Evolutionary conservation across 129 eudicot genomes (phyloP).

Genomic region (Scalesia atractyloides): DNA sequence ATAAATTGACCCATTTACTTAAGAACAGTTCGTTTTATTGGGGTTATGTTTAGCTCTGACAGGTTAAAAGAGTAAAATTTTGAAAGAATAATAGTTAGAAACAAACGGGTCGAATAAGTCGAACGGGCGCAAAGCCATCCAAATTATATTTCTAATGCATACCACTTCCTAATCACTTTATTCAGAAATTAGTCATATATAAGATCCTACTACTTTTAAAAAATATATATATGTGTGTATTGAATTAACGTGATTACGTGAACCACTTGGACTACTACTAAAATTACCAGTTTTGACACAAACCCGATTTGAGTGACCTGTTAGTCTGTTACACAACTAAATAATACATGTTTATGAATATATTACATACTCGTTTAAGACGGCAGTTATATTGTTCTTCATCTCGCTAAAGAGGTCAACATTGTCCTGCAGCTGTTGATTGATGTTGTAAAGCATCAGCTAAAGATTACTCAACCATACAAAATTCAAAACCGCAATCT

Average conservation of each 20-base stretch:
- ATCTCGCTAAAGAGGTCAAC: constrained; percentile 63
- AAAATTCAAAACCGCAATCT: constrained; percentile 5
- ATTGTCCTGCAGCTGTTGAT: constrained; percentile 78
- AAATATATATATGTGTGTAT: not conserved
- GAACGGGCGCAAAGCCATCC: not conserved
- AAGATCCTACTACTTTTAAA: not conserved
- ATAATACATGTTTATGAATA: constrained; percentile 8
- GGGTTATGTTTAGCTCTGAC: not conserved
- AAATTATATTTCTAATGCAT: not conserved
- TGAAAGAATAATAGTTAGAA: not conserved
- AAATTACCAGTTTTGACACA: not conserved
- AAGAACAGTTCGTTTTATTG: not conserved
- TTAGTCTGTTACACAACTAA: not conserved
- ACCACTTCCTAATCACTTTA: not conserved
- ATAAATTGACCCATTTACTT: not conserved
- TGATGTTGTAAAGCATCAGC: constrained; percentile 28
- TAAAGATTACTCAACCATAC: not conserved
- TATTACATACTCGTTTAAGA: constrained; percentile 59
- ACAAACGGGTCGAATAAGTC: not conserved
- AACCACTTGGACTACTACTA: constrained; percentile 1
- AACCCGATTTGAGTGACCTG: constrained; percentile 2
- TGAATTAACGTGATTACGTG: not conserved
- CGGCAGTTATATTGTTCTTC: constrained; percentile 70
- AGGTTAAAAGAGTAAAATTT: not conserved
- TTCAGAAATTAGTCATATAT: not conserved